Conservation (phyloP, 2,329 filamentous ascomycete species). For the Tympanopsis confertula region DNA sequence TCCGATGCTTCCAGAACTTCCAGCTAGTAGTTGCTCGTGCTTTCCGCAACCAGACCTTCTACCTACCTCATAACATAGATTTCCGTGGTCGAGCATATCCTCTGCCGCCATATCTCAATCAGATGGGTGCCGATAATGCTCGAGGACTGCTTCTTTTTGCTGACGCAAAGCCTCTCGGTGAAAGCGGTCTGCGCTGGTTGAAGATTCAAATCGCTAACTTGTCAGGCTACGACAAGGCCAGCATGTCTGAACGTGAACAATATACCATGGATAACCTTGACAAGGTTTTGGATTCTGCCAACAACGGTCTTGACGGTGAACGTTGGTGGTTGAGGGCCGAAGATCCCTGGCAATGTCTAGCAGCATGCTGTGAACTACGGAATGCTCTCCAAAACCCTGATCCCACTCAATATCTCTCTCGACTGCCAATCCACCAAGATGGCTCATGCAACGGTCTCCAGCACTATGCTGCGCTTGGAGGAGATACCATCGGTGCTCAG, state of each 20-base stretch:
- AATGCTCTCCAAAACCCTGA: constrained; percentile 67
- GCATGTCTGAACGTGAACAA: constrained; percentile 69
- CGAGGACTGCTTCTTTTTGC: constrained; percentile 75
- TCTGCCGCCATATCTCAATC: constrained; percentile 86
- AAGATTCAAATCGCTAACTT: constrained; percentile 92
- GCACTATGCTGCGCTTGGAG: constrained; percentile 90
- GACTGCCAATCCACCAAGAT: constrained; percentile 85
- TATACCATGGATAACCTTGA: constrained; percentile 67
- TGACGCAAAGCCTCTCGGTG: constrained; percentile 67
- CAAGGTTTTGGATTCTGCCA: constrained; percentile 71
- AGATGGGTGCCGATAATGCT: constrained; percentile 89
- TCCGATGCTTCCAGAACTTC: constrained; percentile 91
- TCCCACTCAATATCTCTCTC: constrained; percentile 66
- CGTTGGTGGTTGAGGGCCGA: constrained; percentile 87
- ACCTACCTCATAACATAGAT: constrained; percentile 92
- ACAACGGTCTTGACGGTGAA: constrained; percentile 64
- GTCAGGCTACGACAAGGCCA: constrained; percentile 86
- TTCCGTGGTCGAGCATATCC: constrained; percentile 94
- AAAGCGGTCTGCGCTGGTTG: constrained; percentile 69
- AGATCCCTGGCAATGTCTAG: constrained; percentile 91
- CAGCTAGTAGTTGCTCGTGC: constrained; percentile 84
- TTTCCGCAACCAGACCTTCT: constrained; percentile 75
- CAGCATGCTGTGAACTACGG: constrained; percentile 76
- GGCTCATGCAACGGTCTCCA: constrained; percentile 96
- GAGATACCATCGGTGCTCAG: constrained; percentile 73